A percentile compares a stretch with the other conserved stretches of the same genome.
Conservation (phyloP, 768 basidiomycete genomes). For the Tulasnella sp. region DNA sequence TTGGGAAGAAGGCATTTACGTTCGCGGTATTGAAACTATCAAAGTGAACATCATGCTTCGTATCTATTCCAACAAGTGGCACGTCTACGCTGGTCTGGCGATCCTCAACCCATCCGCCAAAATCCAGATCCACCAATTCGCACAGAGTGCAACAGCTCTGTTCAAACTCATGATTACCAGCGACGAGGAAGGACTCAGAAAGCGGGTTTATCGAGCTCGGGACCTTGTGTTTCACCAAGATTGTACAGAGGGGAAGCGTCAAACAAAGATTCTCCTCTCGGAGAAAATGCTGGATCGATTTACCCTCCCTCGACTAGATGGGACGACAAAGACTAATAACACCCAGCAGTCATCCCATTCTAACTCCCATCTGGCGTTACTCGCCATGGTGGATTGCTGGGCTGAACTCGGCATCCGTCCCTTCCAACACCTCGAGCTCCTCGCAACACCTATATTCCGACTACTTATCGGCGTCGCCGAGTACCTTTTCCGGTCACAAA, state of each 20-base stretch:
- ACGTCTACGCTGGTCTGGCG: conserved; percentile 97
- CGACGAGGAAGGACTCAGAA: conserved; percentile 42
- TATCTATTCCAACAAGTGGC: conserved; percentile 96
- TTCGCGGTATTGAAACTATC: conserved; percentile 93
- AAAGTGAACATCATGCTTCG: conserved; percentile 95
- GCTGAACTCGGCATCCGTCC: conserved; percentile 75
- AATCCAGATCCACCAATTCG: conserved; percentile 82
- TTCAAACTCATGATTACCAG: conserved; percentile 89
- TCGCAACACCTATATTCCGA: conserved; percentile 91
- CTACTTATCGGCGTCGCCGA: conserved; percentile 97
- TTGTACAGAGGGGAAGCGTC: conserved; percentile 7
- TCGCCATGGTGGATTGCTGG: conserved; percentile 99
- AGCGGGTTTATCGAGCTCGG: conserved; percentile 61
- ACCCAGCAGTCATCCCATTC: conserved; percentile 29
- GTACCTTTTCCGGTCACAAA: conserved; percentile 67
- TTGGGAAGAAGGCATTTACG: conserved; percentile 92
- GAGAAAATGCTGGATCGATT: conserved; percentile 83
- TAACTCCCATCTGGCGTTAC: conserved; percentile 85
- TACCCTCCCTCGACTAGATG: conserved; percentile 35
- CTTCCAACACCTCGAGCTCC: conserved; percentile 79
- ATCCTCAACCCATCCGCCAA: conserved; percentile 89
- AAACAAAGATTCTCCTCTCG: conserved; percentile 62
- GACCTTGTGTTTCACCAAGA: conserved; percentile 55
- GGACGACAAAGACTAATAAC: not conserved
- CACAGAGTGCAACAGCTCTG: conserved; percentile 70